phyloP scores from a whole-genome alignment of 129 eudicot species.

The Solidago caesia region DNA sequence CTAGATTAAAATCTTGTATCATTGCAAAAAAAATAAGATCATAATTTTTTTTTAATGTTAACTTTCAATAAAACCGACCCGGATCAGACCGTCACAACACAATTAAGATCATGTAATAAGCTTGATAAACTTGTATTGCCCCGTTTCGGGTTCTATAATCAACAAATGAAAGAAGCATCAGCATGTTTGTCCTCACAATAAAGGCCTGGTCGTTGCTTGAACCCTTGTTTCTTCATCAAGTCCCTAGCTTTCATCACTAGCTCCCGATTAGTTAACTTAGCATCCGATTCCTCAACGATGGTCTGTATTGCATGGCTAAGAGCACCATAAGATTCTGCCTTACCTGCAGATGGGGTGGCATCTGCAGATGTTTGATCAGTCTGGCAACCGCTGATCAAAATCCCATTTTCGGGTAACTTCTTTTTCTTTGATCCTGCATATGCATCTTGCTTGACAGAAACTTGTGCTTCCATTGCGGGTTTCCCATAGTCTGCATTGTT shows the following conservation, averaged over 20 bases:
- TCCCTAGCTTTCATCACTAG: slow-evolving; percentile 68
- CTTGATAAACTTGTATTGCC: neutral
- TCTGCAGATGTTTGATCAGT: slow-evolving; percentile 88
- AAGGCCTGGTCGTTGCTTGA: slow-evolving; percentile 76
- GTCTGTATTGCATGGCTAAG: slow-evolving; percentile 78
- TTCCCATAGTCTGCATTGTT: slow-evolving; percentile 36
- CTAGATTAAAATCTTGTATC: too few relatives aligned
- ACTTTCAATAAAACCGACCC: too few relatives aligned
- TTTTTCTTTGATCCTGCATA: slow-evolving; percentile 53
- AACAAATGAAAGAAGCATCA: slow-evolving; percentile 55
- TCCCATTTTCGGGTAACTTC: slow-evolving; percentile 50
- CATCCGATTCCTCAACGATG: slow-evolving; percentile 52
- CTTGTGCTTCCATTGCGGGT: slow-evolving; percentile 48
- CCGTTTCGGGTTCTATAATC: neutral
- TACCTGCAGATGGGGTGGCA: slow-evolving; percentile 56
- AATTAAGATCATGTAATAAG: neutral
- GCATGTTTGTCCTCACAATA: slow-evolving; percentile 69
- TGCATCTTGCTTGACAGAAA: slow-evolving; percentile 45
- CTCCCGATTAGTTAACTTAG: slow-evolving; percentile 52
- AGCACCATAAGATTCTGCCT: slow-evolving; percentile 71
- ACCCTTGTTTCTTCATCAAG: slow-evolving; percentile 69
- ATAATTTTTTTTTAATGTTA: too few relatives aligned
- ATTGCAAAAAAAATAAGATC: too few relatives aligned
- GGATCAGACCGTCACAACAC: too few relatives aligned
- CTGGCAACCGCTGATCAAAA: slow-evolving; percentile 90